A percentile compares a stretch with the other conserved stretches of the same genome.
Evolutionary conservation across 495 filamentous ascomycete genomes (phyloP).

Genomic region (Lasiosphaeriaceae sp.): DNA sequence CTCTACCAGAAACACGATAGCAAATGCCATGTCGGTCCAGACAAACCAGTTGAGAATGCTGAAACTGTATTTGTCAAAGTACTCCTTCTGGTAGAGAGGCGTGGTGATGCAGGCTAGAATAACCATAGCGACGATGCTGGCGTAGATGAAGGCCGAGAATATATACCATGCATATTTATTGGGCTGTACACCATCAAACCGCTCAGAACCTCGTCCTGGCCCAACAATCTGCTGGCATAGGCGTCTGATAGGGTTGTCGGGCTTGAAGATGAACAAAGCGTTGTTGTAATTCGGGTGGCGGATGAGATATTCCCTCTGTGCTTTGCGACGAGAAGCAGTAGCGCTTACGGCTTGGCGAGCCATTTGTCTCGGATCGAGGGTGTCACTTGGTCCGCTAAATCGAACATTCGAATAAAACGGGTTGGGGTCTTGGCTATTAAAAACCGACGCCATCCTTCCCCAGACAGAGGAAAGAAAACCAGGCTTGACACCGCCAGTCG

Average conservation of each 20-base stretch:
- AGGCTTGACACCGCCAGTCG: slow-evolving; percentile 37
- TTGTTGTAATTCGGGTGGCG: slow-evolving; percentile 91
- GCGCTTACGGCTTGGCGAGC: slow-evolving; percentile 85
- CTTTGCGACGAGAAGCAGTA: slow-evolving; percentile 73
- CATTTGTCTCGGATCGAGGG: slow-evolving; percentile 79
- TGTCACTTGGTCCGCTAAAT: slow-evolving; percentile 67
- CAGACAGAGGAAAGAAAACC: slow-evolving; percentile 55
- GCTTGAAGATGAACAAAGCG: slow-evolving; percentile 80
- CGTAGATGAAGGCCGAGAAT: slow-evolving; percentile 92
- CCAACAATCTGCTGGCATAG: slow-evolving; percentile 90
- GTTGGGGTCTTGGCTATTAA: slow-evolving; percentile 75
- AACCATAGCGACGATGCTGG: slow-evolving; percentile 94
- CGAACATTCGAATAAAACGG: slow-evolving; percentile 87
- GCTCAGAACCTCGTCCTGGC: slow-evolving; percentile 78
- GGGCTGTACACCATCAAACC: slow-evolving; percentile 81
- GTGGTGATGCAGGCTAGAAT: slow-evolving; percentile 92
- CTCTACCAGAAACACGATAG: slow-evolving; percentile 80
- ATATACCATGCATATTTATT: slow-evolving; percentile 85
- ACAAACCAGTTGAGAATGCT: slow-evolving; percentile 70
- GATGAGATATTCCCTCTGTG: slow-evolving; percentile 83
- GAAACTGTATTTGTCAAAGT: slow-evolving; percentile 57
- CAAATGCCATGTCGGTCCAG: slow-evolving; percentile 87
- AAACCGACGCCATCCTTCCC: slow-evolving; percentile 46
- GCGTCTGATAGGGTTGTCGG: slow-evolving; percentile 69
- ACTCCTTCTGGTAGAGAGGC: slow-evolving; percentile 83